Percentiles rank a stretch among this genome's conserved stretches.
Conservation (phyloP, 208 protist genomes). For the Kentomonas sorsogonicus region DNA sequence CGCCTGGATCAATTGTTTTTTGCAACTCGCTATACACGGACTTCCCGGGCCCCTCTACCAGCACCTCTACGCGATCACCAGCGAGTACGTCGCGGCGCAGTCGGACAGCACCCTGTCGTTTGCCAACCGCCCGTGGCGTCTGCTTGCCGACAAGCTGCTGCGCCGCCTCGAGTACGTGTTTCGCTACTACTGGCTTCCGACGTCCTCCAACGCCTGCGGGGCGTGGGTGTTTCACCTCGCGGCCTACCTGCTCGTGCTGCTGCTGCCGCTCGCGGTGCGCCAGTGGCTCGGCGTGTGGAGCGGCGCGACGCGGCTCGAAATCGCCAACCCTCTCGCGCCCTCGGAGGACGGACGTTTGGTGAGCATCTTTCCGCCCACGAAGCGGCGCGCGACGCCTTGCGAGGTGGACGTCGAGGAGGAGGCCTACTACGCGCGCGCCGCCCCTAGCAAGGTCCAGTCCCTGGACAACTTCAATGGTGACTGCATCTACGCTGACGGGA, state of each 20-base stretch:
- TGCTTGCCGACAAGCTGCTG: conserved; percentile 1
- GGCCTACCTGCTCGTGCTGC: conserved; percentile 17
- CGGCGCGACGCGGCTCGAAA: conserved; percentile 58
- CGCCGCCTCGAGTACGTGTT: conserved; percentile 21
- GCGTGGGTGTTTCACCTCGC: conserved; percentile 66
- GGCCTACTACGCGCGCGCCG: too few relatives aligned
- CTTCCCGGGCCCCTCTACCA: conserved; percentile 42
- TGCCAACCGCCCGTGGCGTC: neutral
- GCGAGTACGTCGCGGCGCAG: conserved; percentile 8
- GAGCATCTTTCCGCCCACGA: conserved; percentile 63
- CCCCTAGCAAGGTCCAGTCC: too few relatives aligned
- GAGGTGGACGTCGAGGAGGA: too few relatives aligned
- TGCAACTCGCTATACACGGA: conserved; percentile 42
- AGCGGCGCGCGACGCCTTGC: too few relatives aligned
- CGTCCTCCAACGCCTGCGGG: conserved; percentile 28
- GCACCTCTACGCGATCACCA: conserved; percentile 11
- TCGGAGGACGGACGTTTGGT: conserved; percentile 42
- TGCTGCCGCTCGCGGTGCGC: conserved; percentile 19
- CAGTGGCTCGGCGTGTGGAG: conserved; percentile 41
- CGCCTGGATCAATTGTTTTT: conserved; percentile 25
- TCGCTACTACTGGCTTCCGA: conserved; percentile 44
- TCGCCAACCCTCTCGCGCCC: conserved; percentile 69
- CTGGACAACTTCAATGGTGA: too few relatives aligned
- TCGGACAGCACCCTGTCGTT: neutral
- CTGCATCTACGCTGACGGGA: too few relatives aligned